These are phyloP conservation scores for Kalanchoe fedtschenkoi DNA, from an alignment of 164 flowering plant species.

Conservation along the genomic window DNA sequence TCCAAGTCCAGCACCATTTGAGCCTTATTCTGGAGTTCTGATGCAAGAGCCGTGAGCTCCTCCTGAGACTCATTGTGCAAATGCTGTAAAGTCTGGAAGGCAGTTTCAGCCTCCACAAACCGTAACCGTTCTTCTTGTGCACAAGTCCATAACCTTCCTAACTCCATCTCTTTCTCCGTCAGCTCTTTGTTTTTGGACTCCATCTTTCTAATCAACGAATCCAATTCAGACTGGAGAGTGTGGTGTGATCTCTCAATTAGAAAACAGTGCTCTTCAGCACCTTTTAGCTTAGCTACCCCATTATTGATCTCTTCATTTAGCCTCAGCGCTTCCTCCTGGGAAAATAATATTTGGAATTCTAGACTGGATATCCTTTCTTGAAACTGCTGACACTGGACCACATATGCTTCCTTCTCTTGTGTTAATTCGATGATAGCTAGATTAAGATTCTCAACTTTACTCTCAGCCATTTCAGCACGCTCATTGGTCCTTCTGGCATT, in stretches of 20 bases:
- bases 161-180: conserved; percentile 4
- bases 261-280: not conserved
- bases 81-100: conserved; percentile 6
- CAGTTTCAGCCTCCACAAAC: conserved; percentile 10
- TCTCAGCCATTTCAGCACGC: conserved; percentile 3
- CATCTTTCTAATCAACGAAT: not conserved
- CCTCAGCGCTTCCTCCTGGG: not conserved
- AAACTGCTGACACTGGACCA: not conserved
- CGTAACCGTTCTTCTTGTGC: conserved; percentile 5
- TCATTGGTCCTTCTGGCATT: conserved; percentile 1
- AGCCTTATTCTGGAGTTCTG: conserved; percentile 5
- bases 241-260: not conserved
- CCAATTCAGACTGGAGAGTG: not conserved
- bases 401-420: not conserved
- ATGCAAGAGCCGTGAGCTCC: conserved; percentile 6
- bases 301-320: conserved; percentile 3
- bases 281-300: not conserved
- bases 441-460: conserved; percentile 3
- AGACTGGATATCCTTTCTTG: not conserved
- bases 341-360: conserved; percentile 1
- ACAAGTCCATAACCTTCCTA: conserved; percentile 2
- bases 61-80: conserved; percentile 4
- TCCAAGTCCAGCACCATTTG: not conserved
- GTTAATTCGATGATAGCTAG: not conserved
- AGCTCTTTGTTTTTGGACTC: conserved; percentile 6